Evolutionary conservation across 192 early-diverging fungal species (phyloP), one percentile per base, ranked within the genome.

Genomic region (Bifiguratus adelaidae): DNA sequence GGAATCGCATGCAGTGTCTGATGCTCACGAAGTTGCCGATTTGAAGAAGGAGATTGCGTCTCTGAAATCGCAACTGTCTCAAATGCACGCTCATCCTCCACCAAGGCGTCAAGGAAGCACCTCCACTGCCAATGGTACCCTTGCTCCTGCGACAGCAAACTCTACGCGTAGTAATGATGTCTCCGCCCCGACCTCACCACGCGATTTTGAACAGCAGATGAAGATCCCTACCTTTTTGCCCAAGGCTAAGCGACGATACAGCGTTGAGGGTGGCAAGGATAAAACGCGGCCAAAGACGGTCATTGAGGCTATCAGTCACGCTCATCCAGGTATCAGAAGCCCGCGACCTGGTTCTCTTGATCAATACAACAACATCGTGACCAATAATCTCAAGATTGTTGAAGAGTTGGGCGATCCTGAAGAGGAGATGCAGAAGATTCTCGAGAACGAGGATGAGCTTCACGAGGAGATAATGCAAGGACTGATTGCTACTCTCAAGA

Each of bases 401-500:
- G 47, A 38, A 20, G 58, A 53, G 25, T 38, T 41, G 21, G 65
- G 57, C 34, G 58, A 46, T 29, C 65, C 65, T 25, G 65, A 68
- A 37, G 60, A 63, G 18, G 60, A 53, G 26, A 44, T 65, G 22
- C 44, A 36, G 36, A 28, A 25, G 1, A 68, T 83, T n/a, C 54
- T 80, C 44, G 64, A 76, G 28, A 77, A 81, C 41, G 76, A 74
- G 18, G 80, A 75, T 7, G 63, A 70, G 26, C 56, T 85, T 9
- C 58, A 76, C 11, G 77, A 81, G 25, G 94, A 97, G 73, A 82
- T 99, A 25, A 63, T 96, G 20, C 81, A 90, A 41, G 85, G 88
- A 35, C 73, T 99, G 12, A 83, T 99, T 37, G 83, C 79, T 53
- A 83, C 82, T 55, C 67, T 97, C 26, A 85, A 88, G 55, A 91